Percentiles rank a stretch among this genome's conserved stretches.
phyloP scores from a whole-genome alignment of 2,329 filamentous ascomycete genomes.

The Fusarium anthophilum region DNA sequence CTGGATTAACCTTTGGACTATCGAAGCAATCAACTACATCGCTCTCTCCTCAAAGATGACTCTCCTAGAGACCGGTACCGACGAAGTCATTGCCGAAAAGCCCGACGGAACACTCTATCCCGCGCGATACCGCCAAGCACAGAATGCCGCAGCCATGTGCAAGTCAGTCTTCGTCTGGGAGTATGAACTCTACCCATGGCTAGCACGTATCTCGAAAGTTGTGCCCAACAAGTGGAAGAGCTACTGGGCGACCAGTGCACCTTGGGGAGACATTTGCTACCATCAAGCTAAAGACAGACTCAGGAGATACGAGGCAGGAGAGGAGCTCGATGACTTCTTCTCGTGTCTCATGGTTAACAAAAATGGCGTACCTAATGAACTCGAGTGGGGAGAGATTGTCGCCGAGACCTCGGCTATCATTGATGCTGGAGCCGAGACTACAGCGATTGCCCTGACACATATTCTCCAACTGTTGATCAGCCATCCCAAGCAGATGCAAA shows the following conservation, averaged over 20 bases:
- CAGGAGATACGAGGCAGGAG: conserved; percentile 48
- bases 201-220: conserved; percentile 58
- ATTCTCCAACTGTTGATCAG: conserved; percentile 62
- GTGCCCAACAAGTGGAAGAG: conserved; percentile 52
- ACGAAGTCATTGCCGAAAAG: conserved; percentile 53
- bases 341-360: conserved; percentile 61
- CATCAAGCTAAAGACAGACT: conserved; percentile 50
- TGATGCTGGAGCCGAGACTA: conserved; percentile 62
- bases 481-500: conserved; percentile 51
- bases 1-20: conserved; percentile 64
- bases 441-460: conserved; percentile 59
- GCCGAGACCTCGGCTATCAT: conserved; percentile 65
- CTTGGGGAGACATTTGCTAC: conserved; percentile 51
- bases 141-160: conserved; percentile 60
- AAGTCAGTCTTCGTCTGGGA: conserved; percentile 61
- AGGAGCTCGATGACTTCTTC: conserved; percentile 69
- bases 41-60: conserved; percentile 61
- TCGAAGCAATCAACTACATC: conserved; percentile 67
- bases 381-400: conserved; percentile 67
- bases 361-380: conserved; percentile 46
- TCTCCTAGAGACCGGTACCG: conserved; percentile 60
- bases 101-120: conserved; percentile 57
- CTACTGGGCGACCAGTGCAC: conserved; percentile 42
- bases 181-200: conserved; percentile 59
- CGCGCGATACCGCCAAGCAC: conserved; percentile 57